A percentile compares a stretch with the other conserved stretches of the same genome.
These are phyloP conservation scores for Blastobotrys americana DNA, from an alignment of 805 yeast species.

Conservation along the genomic window DNA sequence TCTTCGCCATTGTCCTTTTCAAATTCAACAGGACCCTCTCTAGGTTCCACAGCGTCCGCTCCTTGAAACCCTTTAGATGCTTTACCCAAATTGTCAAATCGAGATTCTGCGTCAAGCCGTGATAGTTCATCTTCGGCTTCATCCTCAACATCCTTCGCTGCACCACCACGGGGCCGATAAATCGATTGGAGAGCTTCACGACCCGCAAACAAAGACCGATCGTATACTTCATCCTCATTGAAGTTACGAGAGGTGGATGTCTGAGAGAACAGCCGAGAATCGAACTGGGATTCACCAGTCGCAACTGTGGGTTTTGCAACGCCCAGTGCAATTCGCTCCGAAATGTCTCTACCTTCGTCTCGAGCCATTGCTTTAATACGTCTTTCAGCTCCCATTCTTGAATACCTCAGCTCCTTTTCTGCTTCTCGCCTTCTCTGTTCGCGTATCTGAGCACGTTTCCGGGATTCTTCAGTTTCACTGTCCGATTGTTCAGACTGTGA, in stretches of 20 bases:
- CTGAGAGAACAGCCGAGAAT: slow-evolving; percentile 49
- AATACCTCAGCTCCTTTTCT: slow-evolving; percentile 39
- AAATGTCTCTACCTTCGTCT: slow-evolving; percentile 41
- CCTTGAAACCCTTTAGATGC: slow-evolving; percentile 18
- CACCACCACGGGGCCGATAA: slow-evolving; percentile 37
- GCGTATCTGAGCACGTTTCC: slow-evolving; percentile 35
- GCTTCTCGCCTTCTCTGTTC: slow-evolving; percentile 41
- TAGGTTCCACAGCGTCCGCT: slow-evolving; percentile 12
- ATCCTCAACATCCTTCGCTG: slow-evolving; percentile 24
- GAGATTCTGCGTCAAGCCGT: slow-evolving; percentile 20
- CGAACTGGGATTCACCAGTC: slow-evolving; percentile 42
- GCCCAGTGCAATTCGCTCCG: slow-evolving; percentile 50
- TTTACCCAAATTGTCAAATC: slow-evolving; percentile 26
- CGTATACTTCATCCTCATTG: slow-evolving; percentile 48
- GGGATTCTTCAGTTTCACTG: slow-evolving; percentile 23
- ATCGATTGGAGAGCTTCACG: slow-evolving; percentile 46
- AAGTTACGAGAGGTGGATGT: slow-evolving; percentile 33
- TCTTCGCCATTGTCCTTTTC: slow-evolving; percentile 30
- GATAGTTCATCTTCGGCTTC: slow-evolving; percentile 22
- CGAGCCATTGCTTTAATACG: slow-evolving; percentile 38
- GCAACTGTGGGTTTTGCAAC: slow-evolving; percentile 35
- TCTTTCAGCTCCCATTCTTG: slow-evolving; percentile 40
- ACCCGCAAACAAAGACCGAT: slow-evolving; percentile 48
- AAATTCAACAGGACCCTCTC: slow-evolving; percentile 43
- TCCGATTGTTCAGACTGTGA: slow-evolving; percentile 4